These are phyloP conservation scores for Diaporthe caulivora DNA, from an alignment of 2,329 filamentous ascomycete genomes.

Conservation along the genomic window DNA sequence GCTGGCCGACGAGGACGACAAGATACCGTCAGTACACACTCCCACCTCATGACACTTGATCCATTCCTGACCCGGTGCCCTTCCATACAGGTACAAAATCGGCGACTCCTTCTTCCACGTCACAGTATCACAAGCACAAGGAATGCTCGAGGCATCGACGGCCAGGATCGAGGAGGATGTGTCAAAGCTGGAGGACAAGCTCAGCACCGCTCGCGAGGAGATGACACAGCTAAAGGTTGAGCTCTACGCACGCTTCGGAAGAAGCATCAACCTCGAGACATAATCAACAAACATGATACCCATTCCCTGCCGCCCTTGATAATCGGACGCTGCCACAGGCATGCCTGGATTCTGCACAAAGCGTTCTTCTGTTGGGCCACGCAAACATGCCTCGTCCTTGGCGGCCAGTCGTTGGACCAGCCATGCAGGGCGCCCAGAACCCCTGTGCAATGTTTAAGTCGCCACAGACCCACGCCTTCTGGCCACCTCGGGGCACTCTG, in stretches of 20 bases:
- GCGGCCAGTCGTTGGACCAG: not conserved
- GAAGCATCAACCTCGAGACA: slow-evolving; percentile 96
- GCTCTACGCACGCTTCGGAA: slow-evolving; percentile 93
- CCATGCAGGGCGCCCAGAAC: not conserved
- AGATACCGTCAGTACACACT: slow-evolving; percentile 78
- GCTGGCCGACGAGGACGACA: slow-evolving; percentile 93
- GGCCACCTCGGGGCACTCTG: not conserved
- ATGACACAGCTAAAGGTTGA: slow-evolving; percentile 92
- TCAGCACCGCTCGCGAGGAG: slow-evolving; percentile 82
- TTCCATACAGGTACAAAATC: slow-evolving; percentile 84
- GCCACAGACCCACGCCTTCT: not conserved
- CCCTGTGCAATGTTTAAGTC: not conserved
- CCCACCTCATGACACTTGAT: not conserved
- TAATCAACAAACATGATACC: slow-evolving; percentile 54
- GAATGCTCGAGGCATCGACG: slow-evolving; percentile 80
- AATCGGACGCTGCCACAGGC: too few species aligned
- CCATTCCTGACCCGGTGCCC: not conserved
- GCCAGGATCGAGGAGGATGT: slow-evolving; percentile 83
- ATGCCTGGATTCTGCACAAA: too few species aligned
- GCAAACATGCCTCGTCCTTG: not conserved
- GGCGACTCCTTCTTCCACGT: slow-evolving; percentile 95
- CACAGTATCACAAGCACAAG: slow-evolving; percentile 85
- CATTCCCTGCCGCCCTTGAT: not conserved
- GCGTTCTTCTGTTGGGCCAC: not conserved
- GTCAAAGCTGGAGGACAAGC: slow-evolving; percentile 79